phyloP scores from a whole-genome alignment of 805 yeast genomes.

The Ogataea trehaloabstinens region DNA sequence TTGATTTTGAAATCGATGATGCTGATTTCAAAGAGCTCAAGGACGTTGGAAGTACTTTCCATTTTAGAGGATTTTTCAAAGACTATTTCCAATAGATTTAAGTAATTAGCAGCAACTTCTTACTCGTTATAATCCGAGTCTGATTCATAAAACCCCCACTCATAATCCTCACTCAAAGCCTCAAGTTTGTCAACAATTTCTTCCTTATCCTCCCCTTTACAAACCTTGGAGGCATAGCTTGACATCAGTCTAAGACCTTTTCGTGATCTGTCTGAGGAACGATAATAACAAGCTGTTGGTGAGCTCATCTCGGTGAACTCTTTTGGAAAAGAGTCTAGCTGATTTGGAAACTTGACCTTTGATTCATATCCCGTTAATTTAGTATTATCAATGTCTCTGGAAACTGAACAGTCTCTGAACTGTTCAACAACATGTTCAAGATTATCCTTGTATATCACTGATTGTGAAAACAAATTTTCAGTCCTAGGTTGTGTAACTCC shows the following conservation, averaged over 20 bases:
- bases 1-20: constrained; percentile 49
- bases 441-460: constrained; percentile 23
- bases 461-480: constrained; percentile 26
- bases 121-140: constrained; percentile 36
- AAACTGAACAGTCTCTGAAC: constrained; percentile 9
- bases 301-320: constrained; percentile 13
- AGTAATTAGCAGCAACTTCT: too few relatives aligned
- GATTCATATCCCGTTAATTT: constrained; percentile 14
- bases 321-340: constrained; percentile 34
- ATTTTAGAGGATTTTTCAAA: constrained; percentile 24
- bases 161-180: constrained; percentile 44
- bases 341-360: constrained; percentile 10
- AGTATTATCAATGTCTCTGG: constrained; percentile 18
- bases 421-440: constrained; percentile 4
- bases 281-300: constrained; percentile 16
- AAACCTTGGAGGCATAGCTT: constrained; percentile 22
- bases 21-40: constrained; percentile 49
- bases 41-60: constrained; percentile 36
- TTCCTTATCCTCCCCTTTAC: constrained; percentile 48
- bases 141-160: constrained; percentile 49
- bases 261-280: constrained; percentile 25
- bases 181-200: constrained; percentile 51
- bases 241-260: constrained; percentile 23
- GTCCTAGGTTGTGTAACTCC: not conserved
- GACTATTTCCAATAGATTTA: constrained; percentile 13